Conservation (phyloP, 805 yeast genomes). For the Monosporozyma unispora region DNA sequence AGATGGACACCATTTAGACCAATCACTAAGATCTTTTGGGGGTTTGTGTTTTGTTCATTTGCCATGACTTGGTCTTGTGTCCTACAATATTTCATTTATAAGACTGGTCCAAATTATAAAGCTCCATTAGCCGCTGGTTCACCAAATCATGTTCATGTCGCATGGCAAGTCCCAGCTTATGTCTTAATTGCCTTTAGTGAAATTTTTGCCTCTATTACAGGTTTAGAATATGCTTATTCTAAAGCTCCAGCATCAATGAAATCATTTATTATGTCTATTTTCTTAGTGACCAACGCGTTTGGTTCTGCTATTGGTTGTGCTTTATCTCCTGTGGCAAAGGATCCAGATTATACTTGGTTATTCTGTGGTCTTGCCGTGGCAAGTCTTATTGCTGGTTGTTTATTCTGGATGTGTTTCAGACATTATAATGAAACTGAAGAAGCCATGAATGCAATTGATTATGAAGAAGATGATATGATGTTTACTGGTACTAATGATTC, state of each 20-base stretch:
- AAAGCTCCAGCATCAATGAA: slow-evolving; percentile 60
- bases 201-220: slow-evolving; percentile 72
- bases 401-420: slow-evolving; percentile 54
- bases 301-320: slow-evolving; percentile 75
- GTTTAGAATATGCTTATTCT: slow-evolving; percentile 76
- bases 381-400: slow-evolving; percentile 47
- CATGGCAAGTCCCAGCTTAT: slow-evolving; percentile 59
- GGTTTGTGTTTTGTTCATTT: slow-evolving; percentile 54
- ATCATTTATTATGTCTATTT: slow-evolving; percentile 40
- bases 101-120: slow-evolving; percentile 66
- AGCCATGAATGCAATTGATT: slow-evolving; percentile 45
- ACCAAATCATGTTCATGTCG: slow-evolving; percentile 46
- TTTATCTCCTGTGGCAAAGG: slow-evolving; percentile 52
- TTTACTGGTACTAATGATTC: slow-evolving; percentile 1
- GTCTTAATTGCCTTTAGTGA: slow-evolving; percentile 66
- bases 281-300: slow-evolving; percentile 63
- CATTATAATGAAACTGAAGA: slow-evolving; percentile 50
- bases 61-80: slow-evolving; percentile 74
- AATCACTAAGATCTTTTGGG: slow-evolving; percentile 59
- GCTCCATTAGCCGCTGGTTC: slow-evolving; percentile 38
- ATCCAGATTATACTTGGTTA: slow-evolving; percentile 66
- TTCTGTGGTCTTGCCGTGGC: slow-evolving; percentile 55
- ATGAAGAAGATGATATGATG: slow-evolving; percentile 16
- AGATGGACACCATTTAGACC: slow-evolving; percentile 51
- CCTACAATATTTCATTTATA: slow-evolving; percentile 60